Evolutionary conservation across 768 basidiomycete species (phyloP).

Genomic region (Xanthoconium stramineum): DNA sequence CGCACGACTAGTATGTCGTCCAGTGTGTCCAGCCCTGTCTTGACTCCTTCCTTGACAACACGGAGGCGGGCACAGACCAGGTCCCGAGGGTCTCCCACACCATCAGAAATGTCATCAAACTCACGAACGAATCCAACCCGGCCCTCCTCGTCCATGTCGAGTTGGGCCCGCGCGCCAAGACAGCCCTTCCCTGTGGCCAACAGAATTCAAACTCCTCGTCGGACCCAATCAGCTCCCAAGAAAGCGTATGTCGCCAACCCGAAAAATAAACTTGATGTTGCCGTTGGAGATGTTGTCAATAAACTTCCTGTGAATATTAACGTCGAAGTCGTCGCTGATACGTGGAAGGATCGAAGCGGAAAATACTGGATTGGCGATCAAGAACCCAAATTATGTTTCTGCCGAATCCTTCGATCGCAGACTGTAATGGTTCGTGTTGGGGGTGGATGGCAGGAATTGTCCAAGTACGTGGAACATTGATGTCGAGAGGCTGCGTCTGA

Average conservation of each 20-base stretch:
- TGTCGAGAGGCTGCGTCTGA: background rate
- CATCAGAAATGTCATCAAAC: slow-evolving; percentile 55
- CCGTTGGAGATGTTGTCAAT: slow-evolving; percentile 90
- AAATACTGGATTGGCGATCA: slow-evolving; percentile 96
- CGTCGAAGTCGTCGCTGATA: slow-evolving; percentile 74
- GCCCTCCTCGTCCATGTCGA: slow-evolving; percentile 47
- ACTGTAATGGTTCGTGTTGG: slow-evolving; percentile 97
- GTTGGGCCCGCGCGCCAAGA: slow-evolving; percentile 68
- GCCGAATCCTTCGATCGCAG: slow-evolving; percentile 84
- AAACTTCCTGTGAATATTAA: slow-evolving; percentile 82
- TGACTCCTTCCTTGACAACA: slow-evolving; percentile 29
- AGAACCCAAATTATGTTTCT: slow-evolving; percentile 87
- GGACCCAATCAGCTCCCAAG: slow-evolving; percentile 36
- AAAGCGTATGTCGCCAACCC: slow-evolving; percentile 84
- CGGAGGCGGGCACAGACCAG: slow-evolving; percentile 43
- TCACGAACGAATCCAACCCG: slow-evolving; percentile 48
- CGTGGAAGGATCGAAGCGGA: slow-evolving; percentile 90
- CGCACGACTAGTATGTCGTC: slow-evolving; percentile 65
- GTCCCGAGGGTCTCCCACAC: slow-evolving; percentile 55
- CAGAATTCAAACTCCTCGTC: slow-evolving; percentile 46
- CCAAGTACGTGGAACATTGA: slow-evolving; percentile 57
- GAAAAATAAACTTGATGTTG: slow-evolving; percentile 89
- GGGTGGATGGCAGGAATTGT: slow-evolving; percentile 91
- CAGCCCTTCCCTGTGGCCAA: slow-evolving; percentile 51
- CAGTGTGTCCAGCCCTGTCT: slow-evolving; percentile 36